Conservation (phyloP, 768 basidiomycete genomes). For the Grammothele lineata region DNA sequence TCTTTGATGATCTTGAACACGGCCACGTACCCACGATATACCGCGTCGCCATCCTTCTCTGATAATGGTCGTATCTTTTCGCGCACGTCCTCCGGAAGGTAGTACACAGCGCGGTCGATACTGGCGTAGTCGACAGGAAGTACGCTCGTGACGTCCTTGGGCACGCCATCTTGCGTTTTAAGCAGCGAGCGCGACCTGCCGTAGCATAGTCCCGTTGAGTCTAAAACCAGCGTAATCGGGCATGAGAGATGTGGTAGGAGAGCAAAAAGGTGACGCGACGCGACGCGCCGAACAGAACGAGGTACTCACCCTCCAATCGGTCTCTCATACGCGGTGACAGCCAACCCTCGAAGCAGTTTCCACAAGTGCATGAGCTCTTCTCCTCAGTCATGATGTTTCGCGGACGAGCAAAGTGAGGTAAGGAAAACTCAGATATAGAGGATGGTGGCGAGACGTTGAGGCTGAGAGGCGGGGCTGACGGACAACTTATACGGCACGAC, state of each 20-base stretch:
- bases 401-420: too few species aligned
- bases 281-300: neutral
- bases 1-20: conserved; percentile 20
- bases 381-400: neutral
- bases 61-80: conserved; percentile 6
- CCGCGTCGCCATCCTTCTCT: conserved; percentile 9
- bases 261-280: conserved; percentile 7
- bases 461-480: too few species aligned
- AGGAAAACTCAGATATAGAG: too few species aligned
- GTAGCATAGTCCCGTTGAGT: conserved; percentile 6
- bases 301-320: conserved; percentile 18
- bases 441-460: too few species aligned
- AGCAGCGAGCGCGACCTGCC: conserved; percentile 6
- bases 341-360: conserved; percentile 22
- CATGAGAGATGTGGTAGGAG: neutral
- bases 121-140: conserved; percentile 11
- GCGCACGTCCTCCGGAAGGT: conserved; percentile 7
- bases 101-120: conserved; percentile 10
- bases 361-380: conserved; percentile 16
- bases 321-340: conserved; percentile 23
- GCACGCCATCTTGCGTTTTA: conserved; percentile 9
- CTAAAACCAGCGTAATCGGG: neutral
- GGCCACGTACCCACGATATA: conserved; percentile 27
- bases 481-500: too few species aligned
- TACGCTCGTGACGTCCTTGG: conserved; percentile 2